Conservation (phyloP, 371 early-diverging fungal species). For the Zychaea mexicana region DNA sequence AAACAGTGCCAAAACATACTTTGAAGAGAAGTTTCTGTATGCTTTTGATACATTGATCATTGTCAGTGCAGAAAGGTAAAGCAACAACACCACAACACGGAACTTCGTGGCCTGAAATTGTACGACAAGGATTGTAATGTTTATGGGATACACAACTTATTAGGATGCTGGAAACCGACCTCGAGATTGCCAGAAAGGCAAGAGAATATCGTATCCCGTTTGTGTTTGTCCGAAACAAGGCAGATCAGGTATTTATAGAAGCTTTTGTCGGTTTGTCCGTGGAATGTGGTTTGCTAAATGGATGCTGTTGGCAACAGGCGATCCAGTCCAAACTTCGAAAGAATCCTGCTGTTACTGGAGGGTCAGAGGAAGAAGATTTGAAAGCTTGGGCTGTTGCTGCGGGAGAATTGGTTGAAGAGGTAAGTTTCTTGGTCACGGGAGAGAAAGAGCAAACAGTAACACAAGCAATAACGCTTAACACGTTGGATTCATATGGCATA, state of each 20-base stretch:
- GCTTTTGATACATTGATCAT: slow-evolving; percentile 52
- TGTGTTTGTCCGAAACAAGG: slow-evolving; percentile 47
- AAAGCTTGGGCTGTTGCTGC: slow-evolving; percentile 33
- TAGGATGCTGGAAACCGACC: slow-evolving; percentile 37
- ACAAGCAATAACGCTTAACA: background rate
- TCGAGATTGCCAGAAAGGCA: slow-evolving; percentile 38
- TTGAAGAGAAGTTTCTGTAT: slow-evolving; percentile 47
- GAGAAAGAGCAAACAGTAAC: too few relatives aligned
- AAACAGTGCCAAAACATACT: slow-evolving; percentile 46
- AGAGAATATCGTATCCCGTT: slow-evolving; percentile 39
- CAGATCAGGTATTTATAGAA: slow-evolving; percentile 36
- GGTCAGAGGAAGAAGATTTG: slow-evolving; percentile 14
- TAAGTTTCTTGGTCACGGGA: slow-evolving; percentile 5
- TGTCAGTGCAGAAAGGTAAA: slow-evolving; percentile 49
- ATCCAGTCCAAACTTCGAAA: slow-evolving; percentile 35
- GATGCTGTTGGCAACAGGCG: slow-evolving; percentile 21
- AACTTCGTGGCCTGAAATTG: background rate
- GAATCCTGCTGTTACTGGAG: slow-evolving; percentile 9
- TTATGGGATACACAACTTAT: background rate
- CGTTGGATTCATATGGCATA: background rate
- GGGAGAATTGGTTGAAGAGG: slow-evolving; percentile 40
- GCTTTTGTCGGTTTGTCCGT: background rate
- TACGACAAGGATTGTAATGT: background rate
- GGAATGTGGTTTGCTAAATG: background rate
- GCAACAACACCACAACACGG: too few relatives aligned